Percentiles rank a stretch among this genome's conserved stretches.
Evolutionary conservation across 495 filamentous ascomycete genomes (phyloP).

Genomic region (Aspergillus olivimuriae): DNA sequence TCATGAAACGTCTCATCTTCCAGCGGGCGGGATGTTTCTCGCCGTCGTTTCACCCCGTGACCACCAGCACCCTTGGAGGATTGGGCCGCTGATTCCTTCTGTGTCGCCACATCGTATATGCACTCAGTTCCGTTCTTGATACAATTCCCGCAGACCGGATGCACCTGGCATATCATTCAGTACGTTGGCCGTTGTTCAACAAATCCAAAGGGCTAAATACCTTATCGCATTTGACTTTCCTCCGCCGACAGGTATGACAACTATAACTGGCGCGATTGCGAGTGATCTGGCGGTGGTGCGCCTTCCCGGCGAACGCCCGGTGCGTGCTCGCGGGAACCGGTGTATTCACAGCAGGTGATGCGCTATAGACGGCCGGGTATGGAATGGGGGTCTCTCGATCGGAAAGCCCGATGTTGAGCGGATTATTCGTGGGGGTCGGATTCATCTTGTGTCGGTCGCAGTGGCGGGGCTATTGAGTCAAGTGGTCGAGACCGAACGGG

Average conservation of each 20-base stretch:
- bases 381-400: conserved; percentile 5
- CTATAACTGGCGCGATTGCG: conserved; percentile 45
- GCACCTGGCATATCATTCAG: conserved; percentile 23
- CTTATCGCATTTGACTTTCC: conserved; percentile 45
- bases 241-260: conserved; percentile 42
- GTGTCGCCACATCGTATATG: conserved; percentile 33
- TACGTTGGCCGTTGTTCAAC: too few relatives aligned
- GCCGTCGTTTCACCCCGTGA: conserved; percentile 34
- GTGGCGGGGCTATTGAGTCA: conserved; percentile 17
- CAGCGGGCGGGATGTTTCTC: conserved; percentile 21
- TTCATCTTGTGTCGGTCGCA: conserved; percentile 19
- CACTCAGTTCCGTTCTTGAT: conserved; percentile 39
- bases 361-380: too few relatives aligned
- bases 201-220: conserved; percentile 11
- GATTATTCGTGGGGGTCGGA: conserved; percentile 10
- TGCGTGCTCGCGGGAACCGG: conserved; percentile 2
- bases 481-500: conserved; percentile 8
- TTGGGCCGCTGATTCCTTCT: conserved; percentile 17
- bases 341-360: too few relatives aligned
- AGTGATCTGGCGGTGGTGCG: conserved; percentile 37
- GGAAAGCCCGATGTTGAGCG: conserved; percentile 9
- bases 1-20: conserved; percentile 32
- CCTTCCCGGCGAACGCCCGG: conserved; percentile 10
- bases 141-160: conserved; percentile 45
- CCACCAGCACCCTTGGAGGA: conserved; percentile 10